phyloP scores from a whole-genome alignment of 352 stramenopile genomes.

The Phytophthora constricta region DNA sequence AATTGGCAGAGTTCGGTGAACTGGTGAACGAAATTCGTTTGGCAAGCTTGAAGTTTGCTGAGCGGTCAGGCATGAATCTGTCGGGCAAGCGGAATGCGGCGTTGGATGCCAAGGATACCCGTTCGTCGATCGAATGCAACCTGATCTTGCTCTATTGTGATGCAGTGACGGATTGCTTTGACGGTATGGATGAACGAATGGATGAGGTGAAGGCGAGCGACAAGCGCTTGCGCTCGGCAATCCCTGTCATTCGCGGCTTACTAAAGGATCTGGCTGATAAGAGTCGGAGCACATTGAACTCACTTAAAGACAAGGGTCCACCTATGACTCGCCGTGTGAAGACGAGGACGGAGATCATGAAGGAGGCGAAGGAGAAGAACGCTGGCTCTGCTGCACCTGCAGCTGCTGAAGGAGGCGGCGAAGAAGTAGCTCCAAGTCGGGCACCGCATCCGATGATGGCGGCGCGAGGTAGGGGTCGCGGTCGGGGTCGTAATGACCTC shows the following conservation, averaged over 20 bases:
- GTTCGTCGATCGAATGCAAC: conserved; percentile 77
- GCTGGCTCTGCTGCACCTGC: conserved; percentile 33
- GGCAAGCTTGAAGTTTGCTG: conserved; percentile 77
- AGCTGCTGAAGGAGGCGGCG: conserved; percentile 51
- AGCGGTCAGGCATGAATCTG: conserved; percentile 88
- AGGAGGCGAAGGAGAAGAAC: conserved; percentile 90
- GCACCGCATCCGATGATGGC: conserved; percentile 65
- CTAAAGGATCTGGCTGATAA: conserved; percentile 74
- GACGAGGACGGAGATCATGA: conserved; percentile 75
- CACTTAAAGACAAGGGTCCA: conserved; percentile 75
- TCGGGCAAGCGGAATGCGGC: conserved; percentile 79
- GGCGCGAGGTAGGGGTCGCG: conserved; percentile 36
- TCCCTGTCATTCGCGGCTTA: conserved; percentile 64
- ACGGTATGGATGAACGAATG: conserved; percentile 83
- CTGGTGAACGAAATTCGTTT: conserved; percentile 86
- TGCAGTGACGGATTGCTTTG: conserved; percentile 72
- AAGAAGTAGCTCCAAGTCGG: conserved; percentile 35
- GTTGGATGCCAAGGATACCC: conserved; percentile 73
- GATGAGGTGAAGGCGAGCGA: conserved; percentile 84
- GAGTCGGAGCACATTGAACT: conserved; percentile 55
- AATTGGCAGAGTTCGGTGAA: conserved; percentile 82
- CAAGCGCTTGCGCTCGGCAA: conserved; percentile 76
- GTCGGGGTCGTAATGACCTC: conserved; percentile 52
- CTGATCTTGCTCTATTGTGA: conserved; percentile 72
- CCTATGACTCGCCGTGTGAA: conserved; percentile 66